phyloP scores from a whole-genome alignment of 805 yeast genomes.

The Ogataea populi-albae region DNA sequence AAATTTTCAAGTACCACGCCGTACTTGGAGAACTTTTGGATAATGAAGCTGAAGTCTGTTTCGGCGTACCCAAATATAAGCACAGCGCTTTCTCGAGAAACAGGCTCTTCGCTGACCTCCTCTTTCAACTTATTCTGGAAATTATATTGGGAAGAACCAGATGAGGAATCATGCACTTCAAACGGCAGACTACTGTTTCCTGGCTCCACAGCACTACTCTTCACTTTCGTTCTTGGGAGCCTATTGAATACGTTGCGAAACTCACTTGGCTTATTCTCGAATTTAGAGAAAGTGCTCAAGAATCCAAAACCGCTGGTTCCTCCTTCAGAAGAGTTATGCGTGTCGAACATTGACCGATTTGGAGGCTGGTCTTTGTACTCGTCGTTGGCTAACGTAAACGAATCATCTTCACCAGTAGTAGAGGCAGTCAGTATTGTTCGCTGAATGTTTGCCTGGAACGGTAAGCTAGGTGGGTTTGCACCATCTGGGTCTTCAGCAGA shows the following conservation, averaged over 20 bases:
- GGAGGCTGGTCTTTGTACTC: slow-evolving; percentile 47
- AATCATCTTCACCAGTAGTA: slow-evolving; percentile 15
- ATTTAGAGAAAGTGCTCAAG: slow-evolving; percentile 33
- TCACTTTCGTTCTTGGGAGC: slow-evolving; percentile 22
- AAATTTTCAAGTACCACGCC: slow-evolving; percentile 80
- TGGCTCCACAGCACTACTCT: slow-evolving; percentile 6
- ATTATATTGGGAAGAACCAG: slow-evolving; percentile 1
- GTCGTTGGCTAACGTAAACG: slow-evolving; percentile 21
- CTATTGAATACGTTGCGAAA: slow-evolving; percentile 46
- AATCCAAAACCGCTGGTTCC: slow-evolving; percentile 36
- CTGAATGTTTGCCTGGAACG: slow-evolving; percentile 25
- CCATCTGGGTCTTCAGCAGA: slow-evolving; percentile 44
- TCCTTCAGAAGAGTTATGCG: slow-evolving; percentile 38
- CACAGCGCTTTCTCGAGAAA: slow-evolving; percentile 56
- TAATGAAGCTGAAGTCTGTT: slow-evolving; percentile 58
- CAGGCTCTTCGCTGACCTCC: slow-evolving; percentile 27
- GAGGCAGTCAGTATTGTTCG: slow-evolving; percentile 10
- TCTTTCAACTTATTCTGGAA: slow-evolving; percentile 3
- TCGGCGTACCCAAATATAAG: slow-evolving; percentile 90
- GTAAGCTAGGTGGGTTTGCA: slow-evolving; percentile 19
- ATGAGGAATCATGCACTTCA: slow-evolving; percentile 4
- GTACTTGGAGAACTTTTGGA: slow-evolving; percentile 72
- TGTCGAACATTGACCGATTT: slow-evolving; percentile 46
- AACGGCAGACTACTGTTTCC: slow-evolving; percentile 17
- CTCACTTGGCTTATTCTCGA: slow-evolving; percentile 39